Conservation (phyloP, 2,329 filamentous ascomycete species). For the Verticillium longisporum region DNA sequence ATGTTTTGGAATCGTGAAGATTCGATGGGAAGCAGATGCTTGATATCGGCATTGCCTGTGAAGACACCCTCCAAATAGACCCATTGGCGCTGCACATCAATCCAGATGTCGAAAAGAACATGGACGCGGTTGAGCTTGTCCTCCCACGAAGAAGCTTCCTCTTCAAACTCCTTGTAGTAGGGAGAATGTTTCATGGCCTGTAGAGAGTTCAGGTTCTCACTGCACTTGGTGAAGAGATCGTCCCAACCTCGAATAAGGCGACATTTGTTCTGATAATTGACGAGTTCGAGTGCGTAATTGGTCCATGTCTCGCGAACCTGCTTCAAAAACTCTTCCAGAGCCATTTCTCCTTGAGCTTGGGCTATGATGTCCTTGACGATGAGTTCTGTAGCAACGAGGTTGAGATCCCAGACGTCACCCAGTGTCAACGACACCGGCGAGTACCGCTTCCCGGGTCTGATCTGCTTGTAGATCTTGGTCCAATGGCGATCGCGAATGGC, state of each 20-base stretch:
- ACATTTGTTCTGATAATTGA: constrained; percentile 97
- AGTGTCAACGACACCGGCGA: constrained; percentile 91
- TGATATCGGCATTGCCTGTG: constrained; percentile 97
- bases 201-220: constrained; percentile 93
- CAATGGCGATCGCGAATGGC: constrained; percentile 95
- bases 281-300: constrained; percentile 86
- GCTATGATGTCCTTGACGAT: constrained; percentile 89
- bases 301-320: constrained; percentile 97
- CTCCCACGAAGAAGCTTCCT: constrained; percentile 94
- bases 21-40: constrained; percentile 92
- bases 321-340: constrained; percentile 92
- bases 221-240: constrained; percentile 96
- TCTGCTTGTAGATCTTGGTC: constrained; percentile 94
- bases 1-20: constrained; percentile 98
- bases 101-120: constrained; percentile 98
- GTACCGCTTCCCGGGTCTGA: constrained; percentile 89
- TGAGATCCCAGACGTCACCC: constrained; percentile 98
- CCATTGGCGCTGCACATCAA: constrained; percentile 99
- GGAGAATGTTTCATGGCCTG: constrained; percentile 99
- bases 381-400: constrained; percentile 77
- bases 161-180: constrained; percentile 99
- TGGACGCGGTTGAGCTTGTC: constrained; percentile 97
- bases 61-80: constrained; percentile 99
- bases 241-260: constrained; percentile 97
- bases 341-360: constrained; percentile 97